Conservation (phyloP, 331 rosid genomes). For the Pyracantha coccinea region DNA sequence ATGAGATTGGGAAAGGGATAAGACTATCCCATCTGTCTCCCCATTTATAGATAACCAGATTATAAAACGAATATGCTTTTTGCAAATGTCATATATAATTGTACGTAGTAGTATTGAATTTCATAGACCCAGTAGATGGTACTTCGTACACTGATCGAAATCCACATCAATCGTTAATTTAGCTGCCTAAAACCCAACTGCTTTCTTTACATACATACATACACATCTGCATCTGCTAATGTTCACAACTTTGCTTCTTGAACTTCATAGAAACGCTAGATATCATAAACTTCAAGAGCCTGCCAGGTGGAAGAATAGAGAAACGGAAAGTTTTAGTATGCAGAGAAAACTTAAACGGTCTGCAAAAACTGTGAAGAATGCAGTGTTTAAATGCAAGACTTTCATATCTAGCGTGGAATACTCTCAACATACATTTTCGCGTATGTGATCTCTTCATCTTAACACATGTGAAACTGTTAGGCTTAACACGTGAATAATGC, state of each 20-base stretch:
- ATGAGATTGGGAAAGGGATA: not conserved
- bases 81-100: not conserved
- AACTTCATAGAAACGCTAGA: slow-evolving; percentile 4
- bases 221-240: slow-evolving; percentile 7
- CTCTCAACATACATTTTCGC: too few species aligned
- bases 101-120: not conserved
- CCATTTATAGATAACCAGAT: not conserved
- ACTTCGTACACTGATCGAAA: not conserved
- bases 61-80: not conserved
- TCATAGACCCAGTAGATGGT: not conserved
- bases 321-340: not conserved
- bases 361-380: not conserved
- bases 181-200: not conserved
- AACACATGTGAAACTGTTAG: not conserved
- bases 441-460: not conserved
- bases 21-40: not conserved
- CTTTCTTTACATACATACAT: not conserved
- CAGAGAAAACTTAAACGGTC: not conserved
- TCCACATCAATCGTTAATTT: not conserved
- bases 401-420: not conserved
- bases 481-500: not conserved
- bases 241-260: slow-evolving; percentile 3
- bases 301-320: slow-evolving; percentile 5
- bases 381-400: not conserved
- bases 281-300: slow-evolving; percentile 24